phyloP scores from a whole-genome alignment of 192 early-diverging fungal species.

The Umbelopsis ramanniana region DNA sequence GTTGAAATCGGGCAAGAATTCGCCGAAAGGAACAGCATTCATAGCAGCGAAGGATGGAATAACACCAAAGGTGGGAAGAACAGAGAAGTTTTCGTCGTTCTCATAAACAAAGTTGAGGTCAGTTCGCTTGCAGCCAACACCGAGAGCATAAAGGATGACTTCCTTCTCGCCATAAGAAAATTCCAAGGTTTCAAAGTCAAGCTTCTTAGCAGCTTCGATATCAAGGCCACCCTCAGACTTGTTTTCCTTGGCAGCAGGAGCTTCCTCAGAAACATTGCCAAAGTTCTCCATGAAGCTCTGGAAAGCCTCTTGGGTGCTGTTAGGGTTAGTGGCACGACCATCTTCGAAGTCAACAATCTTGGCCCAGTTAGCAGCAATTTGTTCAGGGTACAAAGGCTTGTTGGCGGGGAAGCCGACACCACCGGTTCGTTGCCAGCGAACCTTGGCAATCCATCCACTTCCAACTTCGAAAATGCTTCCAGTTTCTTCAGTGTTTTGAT shows the following conservation, averaged over 20 bases:
- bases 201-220: slow-evolving; percentile 65
- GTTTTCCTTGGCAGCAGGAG: slow-evolving; percentile 25
- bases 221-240: slow-evolving; percentile 57
- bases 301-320: slow-evolving; percentile 77
- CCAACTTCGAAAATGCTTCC: slow-evolving; percentile 97
- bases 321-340: slow-evolving; percentile 90
- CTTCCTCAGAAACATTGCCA: slow-evolving; percentile 60
- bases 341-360: slow-evolving; percentile 93
- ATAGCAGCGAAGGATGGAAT: slow-evolving; percentile 79
- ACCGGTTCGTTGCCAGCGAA: slow-evolving; percentile 95
- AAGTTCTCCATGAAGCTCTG: slow-evolving; percentile 86
- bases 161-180: slow-evolving; percentile 89
- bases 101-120: slow-evolving; percentile 95
- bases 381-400: slow-evolving; percentile 82
- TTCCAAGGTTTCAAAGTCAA: slow-evolving; percentile 52
- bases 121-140: slow-evolving; percentile 86
- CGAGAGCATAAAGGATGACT: slow-evolving; percentile 92
- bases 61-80: slow-evolving; percentile 93
- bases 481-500: slow-evolving; percentile 76
- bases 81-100: slow-evolving; percentile 79
- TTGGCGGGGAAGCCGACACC: slow-evolving; percentile 92
- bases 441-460: slow-evolving; percentile 91
- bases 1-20: slow-evolving; percentile 79
- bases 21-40: slow-evolving; percentile 69
- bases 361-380: slow-evolving; percentile 77